Percentiles rank a stretch among this genome's conserved stretches.
These are phyloP conservation scores for Xylariaceae sp. DNA, from an alignment of 2,329 filamentous ascomycete genomes.

Conservation along the genomic window DNA sequence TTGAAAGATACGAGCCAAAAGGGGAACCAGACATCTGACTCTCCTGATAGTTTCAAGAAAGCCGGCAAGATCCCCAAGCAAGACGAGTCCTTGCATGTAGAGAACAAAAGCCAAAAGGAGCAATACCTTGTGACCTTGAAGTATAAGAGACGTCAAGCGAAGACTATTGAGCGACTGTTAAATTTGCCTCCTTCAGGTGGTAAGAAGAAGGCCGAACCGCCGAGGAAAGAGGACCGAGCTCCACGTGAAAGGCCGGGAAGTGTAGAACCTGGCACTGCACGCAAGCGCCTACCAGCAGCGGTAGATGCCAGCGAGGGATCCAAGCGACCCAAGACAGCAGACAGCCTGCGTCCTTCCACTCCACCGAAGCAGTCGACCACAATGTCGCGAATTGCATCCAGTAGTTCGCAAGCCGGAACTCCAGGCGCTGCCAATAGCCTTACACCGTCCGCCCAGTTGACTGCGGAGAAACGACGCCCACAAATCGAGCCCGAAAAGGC, in stretches of 20 bases:
- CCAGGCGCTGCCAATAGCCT: constrained; percentile 45
- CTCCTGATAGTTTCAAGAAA: constrained; percentile 36
- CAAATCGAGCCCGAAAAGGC: constrained; percentile 29
- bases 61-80: constrained; percentile 28
- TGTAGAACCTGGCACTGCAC: constrained; percentile 43
- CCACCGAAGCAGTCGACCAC: constrained; percentile 48
- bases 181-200: constrained; percentile 37
- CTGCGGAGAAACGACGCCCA: constrained; percentile 36
- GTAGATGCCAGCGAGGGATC: constrained; percentile 36
- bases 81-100: constrained; percentile 33
- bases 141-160: constrained; percentile 46
- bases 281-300: constrained; percentile 47
- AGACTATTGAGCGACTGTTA: constrained; percentile 46
- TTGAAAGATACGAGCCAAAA: constrained; percentile 26
- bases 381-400: constrained; percentile 55
- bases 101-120: constrained; percentile 34
- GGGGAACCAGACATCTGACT: constrained; percentile 31
- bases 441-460: constrained; percentile 38
- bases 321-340: constrained; percentile 45
- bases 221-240: constrained; percentile 35
- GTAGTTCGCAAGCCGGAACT: constrained; percentile 51
- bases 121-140: constrained; percentile 45
- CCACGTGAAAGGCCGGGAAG: constrained; percentile 39
- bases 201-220: constrained; percentile 36
- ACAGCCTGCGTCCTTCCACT: constrained; percentile 46